phyloP scores from a whole-genome alignment of 306 rosid genomes.

The Inga laurina region DNA sequence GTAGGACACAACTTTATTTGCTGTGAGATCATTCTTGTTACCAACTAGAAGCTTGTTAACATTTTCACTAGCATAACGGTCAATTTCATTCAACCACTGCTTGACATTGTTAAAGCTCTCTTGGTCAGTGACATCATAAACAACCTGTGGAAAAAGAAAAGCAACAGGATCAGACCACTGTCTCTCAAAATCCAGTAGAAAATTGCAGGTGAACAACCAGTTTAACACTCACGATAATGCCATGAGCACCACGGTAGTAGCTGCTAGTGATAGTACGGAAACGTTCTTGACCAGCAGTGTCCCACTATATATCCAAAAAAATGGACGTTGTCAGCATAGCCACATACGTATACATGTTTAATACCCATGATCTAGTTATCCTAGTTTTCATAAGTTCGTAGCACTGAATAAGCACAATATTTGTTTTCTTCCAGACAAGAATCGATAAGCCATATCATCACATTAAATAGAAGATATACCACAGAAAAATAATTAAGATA shows the following conservation, averaged over 20 bases:
- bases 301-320: constrained; percentile 71
- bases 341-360: constrained; percentile 9
- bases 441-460: neutral
- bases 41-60: constrained; percentile 86
- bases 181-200: neutral
- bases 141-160: constrained; percentile 48
- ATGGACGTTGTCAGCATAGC: constrained; percentile 9
- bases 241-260: constrained; percentile 99
- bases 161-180: neutral
- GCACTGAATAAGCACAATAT: constrained; percentile 1
- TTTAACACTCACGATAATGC: constrained; percentile 78
- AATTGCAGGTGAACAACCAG: neutral
- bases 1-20: constrained; percentile 69
- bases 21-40: constrained; percentile 70
- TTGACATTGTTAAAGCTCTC: constrained; percentile 83
- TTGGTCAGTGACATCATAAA: constrained; percentile 82
- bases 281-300: constrained; percentile 99
- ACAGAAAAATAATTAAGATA: neutral
- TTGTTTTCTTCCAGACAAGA: neutral
- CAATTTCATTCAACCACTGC: constrained; percentile 84
- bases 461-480: neutral
- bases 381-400: neutral
- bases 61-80: constrained; percentile 80
- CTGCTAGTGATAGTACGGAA: constrained; percentile 98
- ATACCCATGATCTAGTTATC: neutral